Base-by-base conservation (phyloP, 2,329 filamentous ascomycete genomes). In the Ilyonectria mors-panacis region DNA sequence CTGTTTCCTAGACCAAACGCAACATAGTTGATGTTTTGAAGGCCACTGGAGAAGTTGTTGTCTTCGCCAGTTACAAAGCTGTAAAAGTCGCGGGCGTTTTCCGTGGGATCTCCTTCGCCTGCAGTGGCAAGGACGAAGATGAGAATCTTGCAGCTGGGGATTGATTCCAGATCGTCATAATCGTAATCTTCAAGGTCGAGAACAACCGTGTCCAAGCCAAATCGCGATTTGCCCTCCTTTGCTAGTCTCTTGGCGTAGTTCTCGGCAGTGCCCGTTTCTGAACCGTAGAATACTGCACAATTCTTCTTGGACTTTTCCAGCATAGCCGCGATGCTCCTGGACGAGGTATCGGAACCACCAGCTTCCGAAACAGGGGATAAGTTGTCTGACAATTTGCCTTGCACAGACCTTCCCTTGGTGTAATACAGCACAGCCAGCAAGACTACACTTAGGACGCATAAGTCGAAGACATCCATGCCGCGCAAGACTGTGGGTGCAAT, bases 41-140 rank as follows among this genome's bases (percentile, higher is more conserved):
- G 89, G 53, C 91, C 89, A 77, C 94, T 89, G 73, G 92, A 93
- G 83, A 98, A 98, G 73, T 89, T 84, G 65, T 92, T 86, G 63
- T 96, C 94, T 26, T 98, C 95, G 71, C 88, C 88, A 56, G 89
- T 93, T 78, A 98, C 88, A 83, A 98, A 98, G 81, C 98, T 95
- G 85, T 97, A 98, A 85, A 99, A 99, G 75, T 99, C 96, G 70
- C 98, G 95, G 6, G 96, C 96, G 78, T 99, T 99, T 78, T 99
- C 96, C 33, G 96, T 99, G 47, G 96, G 96, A 83, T 99, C 96
- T 70, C 96, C 96, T 86, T 99, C 96, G 73, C 96, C 96, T 77
- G 99, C 99, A 37, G 96, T 99, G 57, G 96, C 96, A 70, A 99
- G 88, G 65, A 99, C 92, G 79, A 99, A 98, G 85, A 99, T 93